Evolutionary conservation across 2,329 filamentous ascomycete species (phyloP).

Genomic region (Alternaria alternata): DNA sequence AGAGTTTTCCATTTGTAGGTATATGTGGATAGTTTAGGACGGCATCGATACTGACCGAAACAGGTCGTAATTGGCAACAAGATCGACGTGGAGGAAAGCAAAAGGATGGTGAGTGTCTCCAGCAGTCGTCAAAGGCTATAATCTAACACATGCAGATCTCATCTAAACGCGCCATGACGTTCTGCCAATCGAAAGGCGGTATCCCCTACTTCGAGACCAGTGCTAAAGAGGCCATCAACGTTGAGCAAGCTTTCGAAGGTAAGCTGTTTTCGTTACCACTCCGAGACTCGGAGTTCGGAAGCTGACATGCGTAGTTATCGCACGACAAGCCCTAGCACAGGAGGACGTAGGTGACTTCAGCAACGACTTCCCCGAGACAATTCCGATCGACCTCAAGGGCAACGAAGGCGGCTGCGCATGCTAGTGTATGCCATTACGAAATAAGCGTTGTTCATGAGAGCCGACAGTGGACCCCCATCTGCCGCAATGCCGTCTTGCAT

Average conservation of each 20-base stretch:
- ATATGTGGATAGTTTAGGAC: slow-evolving; percentile 19
- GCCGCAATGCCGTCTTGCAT: slow-evolving; percentile 15
- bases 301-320: slow-evolving; percentile 73
- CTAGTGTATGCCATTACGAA: slow-evolving; percentile 53
- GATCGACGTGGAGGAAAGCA: slow-evolving; percentile 98
- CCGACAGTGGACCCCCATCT: slow-evolving; percentile 2
- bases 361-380: slow-evolving; percentile 95
- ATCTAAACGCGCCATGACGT: slow-evolving; percentile 94
- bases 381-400: slow-evolving; percentile 96
- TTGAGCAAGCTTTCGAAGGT: slow-evolving; percentile 83
- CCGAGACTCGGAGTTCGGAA: neutral
- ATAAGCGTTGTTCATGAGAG: slow-evolving; percentile 15
- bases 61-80: slow-evolving; percentile 97
- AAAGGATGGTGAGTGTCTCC: slow-evolving; percentile 74
- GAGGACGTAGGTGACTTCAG: slow-evolving; percentile 98
- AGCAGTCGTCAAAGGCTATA: neutral
- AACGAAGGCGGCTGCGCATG: slow-evolving; percentile 93
- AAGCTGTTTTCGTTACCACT: slow-evolving; percentile 17
- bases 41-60: slow-evolving; percentile 22
- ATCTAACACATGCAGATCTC: slow-evolving; percentile 70
- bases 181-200: slow-evolving; percentile 95
- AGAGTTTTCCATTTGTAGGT: slow-evolving; percentile 95
- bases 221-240: slow-evolving; percentile 98
- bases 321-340: slow-evolving; percentile 91
- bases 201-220: slow-evolving; percentile 99